phyloP scores from a whole-genome alignment of 208 protist species.

The Crithidia bombi region DNA sequence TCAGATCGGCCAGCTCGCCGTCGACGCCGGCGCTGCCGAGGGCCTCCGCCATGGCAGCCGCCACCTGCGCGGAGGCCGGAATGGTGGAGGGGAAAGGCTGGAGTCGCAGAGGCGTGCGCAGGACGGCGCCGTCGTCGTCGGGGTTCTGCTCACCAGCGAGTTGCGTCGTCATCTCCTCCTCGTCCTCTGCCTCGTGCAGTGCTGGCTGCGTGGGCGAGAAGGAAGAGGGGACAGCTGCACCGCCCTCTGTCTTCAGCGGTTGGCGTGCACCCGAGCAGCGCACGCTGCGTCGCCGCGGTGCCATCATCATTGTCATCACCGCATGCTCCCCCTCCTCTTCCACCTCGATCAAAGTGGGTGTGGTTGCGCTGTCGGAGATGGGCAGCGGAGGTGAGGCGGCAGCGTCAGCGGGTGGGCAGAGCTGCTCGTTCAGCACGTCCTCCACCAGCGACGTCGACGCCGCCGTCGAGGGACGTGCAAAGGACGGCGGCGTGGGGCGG shows the following conservation, averaged over 20 bases:
- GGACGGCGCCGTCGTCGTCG: neutral
- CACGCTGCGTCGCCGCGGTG: too few relatives aligned
- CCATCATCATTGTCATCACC: too few relatives aligned
- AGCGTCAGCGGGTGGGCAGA: too few relatives aligned
- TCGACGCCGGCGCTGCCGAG: neutral
- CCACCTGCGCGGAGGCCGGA: neutral
- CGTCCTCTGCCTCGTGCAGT: too few relatives aligned
- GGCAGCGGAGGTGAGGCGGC: neutral
- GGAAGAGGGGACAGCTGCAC: neutral
- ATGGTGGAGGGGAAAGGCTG: constrained; percentile 7
- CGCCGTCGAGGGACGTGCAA: too few relatives aligned
- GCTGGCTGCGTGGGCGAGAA: neutral
- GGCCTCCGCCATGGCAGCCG: neutral
- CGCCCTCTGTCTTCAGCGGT: neutral
- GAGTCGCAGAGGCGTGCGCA: constrained; percentile 3
- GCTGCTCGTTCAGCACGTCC: neutral
- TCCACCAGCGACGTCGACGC: neutral
- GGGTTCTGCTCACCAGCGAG: too few relatives aligned
- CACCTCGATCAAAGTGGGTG: neutral
- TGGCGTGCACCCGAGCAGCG: too few relatives aligned
- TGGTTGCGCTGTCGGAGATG: neutral
- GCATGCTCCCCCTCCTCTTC: too few relatives aligned
- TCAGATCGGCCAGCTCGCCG: neutral
- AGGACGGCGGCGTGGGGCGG: too few relatives aligned
- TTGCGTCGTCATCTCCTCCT: too few relatives aligned